phyloP scores from a whole-genome alignment of 2,329 filamentous ascomycete genomes.

The Fusarium clavum region DNA sequence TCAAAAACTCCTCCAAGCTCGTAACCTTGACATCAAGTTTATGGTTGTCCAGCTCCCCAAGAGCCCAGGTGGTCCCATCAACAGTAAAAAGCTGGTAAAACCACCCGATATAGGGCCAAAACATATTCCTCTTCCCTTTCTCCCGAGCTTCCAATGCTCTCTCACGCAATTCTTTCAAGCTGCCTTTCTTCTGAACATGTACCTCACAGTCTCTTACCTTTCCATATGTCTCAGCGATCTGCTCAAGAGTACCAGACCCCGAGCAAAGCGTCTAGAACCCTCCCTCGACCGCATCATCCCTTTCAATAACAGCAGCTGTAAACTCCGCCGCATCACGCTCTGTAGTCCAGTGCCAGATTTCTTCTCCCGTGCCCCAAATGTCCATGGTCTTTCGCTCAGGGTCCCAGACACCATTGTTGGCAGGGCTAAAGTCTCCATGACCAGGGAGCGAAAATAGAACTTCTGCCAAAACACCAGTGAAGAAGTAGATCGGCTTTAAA shows the following conservation, averaged over 20 bases:
- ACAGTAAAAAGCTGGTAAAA: background rate
- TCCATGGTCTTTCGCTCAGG: background rate
- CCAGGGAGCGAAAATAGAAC: background rate
- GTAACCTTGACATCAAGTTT: background rate
- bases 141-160: background rate
- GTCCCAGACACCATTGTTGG: background rate
- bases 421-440: background rate
- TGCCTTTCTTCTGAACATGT: background rate
- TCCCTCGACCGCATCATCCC: background rate
- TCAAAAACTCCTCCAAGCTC: background rate
- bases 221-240: background rate
- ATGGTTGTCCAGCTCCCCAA: background rate
- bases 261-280: background rate
- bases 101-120: background rate
- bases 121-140: background rate
- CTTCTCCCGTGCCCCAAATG: background rate
- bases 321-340: background rate
- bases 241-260: background rate
- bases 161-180: background rate
- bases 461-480: background rate
- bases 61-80: background rate
- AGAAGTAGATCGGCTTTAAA: conserved; percentile 40
- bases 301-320: background rate
- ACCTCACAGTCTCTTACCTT: background rate
- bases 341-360: background rate